Base-by-base conservation (phyloP, 2,329 filamentous ascomycete genomes). In the Beauveria brongniartii region DNA sequence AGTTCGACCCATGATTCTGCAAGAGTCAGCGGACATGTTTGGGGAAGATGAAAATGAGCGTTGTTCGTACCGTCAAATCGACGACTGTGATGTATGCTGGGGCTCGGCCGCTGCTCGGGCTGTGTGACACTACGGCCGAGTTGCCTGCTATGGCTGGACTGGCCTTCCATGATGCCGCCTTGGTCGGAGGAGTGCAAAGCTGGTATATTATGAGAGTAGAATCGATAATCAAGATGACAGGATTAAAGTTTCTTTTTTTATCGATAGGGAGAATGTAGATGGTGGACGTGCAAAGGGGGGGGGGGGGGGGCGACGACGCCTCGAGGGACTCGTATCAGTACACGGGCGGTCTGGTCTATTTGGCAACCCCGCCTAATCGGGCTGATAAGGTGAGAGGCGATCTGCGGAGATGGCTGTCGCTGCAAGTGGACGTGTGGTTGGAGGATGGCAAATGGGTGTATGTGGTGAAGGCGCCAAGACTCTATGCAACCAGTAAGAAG, bases 1-100 rank as follows among this genome's bases (percentile, higher is more conserved):
- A 99, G 86, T 73, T 99, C 93, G 67, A 97, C 86, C 94, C 94
- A 99, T 9, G 94, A 97, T 77, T 97, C 94, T 92, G 78, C 66
- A 61, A 53, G 40, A 48, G 51, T 59, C 22, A 62, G 61, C 8
- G n/a, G 26, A 16, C 18, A 12, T 20, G 14, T 41, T 16, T 12
- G 28, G 22, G 48, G 3, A 34, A 30, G 10, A 55, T 63, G 63
- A 67, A 72, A 46, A 16, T 16, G 34, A 14, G 72, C 67, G 61
- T 59, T 48, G 46, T 37, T 68, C 71, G 48, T 65, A 75, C 73
- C 74, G 62, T 75, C 73, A 55, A 71, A 71, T 37, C 73, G 72
- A 59, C 73, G 71, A 46, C 72, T 69, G 40, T 68, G 69, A 22
- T 68, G 68, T 46, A 71, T 63, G 24, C 67, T 68, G n/a, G 70